A percentile compares a stretch with the other conserved stretches of the same genome.
These are phyloP conservation scores for Ramalina peruviana DNA, from an alignment of 495 filamentous ascomycete species.

Conservation along the genomic window DNA sequence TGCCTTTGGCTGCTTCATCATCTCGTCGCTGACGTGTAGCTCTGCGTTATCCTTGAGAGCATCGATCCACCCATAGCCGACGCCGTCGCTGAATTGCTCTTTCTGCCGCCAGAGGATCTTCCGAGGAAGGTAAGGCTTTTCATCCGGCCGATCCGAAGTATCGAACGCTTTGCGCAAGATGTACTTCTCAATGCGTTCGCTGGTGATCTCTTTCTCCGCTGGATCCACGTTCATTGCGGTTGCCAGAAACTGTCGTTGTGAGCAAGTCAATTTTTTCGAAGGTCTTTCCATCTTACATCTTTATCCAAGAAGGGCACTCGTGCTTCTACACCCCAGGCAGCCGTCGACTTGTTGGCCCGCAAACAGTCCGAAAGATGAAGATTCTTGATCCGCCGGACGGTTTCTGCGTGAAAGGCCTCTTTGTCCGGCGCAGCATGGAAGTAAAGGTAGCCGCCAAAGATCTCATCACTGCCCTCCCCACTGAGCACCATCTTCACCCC, in stretches of 20 bases:
- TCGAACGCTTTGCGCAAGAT: slow-evolving; percentile 96
- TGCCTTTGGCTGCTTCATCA: slow-evolving; percentile 90
- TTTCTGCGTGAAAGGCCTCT: slow-evolving; percentile 86
- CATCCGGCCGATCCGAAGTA: slow-evolving; percentile 66
- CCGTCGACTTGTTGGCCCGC: slow-evolving; percentile 95
- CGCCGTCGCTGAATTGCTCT: slow-evolving; percentile 97
- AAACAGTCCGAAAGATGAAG: slow-evolving; percentile 90
- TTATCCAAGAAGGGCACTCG: slow-evolving; percentile 98
- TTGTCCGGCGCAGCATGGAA: slow-evolving; percentile 89
- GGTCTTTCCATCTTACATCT: slow-evolving; percentile 30
- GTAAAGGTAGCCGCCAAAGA: slow-evolving; percentile 97
- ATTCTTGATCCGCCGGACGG: slow-evolving; percentile 83
- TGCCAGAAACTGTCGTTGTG: slow-evolving; percentile 65
- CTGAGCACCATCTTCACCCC: slow-evolving; percentile 98
- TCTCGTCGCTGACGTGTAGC: slow-evolving; percentile 78
- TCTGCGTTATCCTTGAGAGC: slow-evolving; percentile 88
- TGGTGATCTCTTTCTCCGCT: slow-evolving; percentile 83
- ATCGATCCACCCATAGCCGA: slow-evolving; percentile 99
- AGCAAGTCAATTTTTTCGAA: not conserved
- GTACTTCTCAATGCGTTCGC: slow-evolving; percentile 89
- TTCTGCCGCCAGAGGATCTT: slow-evolving; percentile 97
- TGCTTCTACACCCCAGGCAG: slow-evolving; percentile 97
- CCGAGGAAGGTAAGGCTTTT: slow-evolving; percentile 74
- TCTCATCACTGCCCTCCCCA: slow-evolving; percentile 93
- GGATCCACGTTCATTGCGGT: slow-evolving; percentile 86